Percentiles rank a stretch among this genome's conserved stretches.
phyloP scores from a whole-genome alignment of 2,329 filamentous ascomycete species.

The Pyricularia sp. region DNA sequence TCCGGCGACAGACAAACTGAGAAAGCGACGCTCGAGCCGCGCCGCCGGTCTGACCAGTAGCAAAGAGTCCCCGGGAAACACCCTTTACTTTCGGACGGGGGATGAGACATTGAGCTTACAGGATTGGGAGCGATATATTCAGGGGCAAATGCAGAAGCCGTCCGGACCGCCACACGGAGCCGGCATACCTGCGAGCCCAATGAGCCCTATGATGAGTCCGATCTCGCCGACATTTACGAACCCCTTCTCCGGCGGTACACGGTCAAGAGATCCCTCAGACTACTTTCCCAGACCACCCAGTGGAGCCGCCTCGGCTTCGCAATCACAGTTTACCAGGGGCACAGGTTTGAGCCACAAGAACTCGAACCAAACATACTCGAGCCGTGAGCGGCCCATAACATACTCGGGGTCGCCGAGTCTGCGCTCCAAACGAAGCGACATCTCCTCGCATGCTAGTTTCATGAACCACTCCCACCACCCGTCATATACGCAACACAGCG shows the following conservation, averaged over 20 bases:
- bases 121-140: conserved; percentile 50
- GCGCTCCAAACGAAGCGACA: conserved; percentile 51
- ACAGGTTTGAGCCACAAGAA: conserved; percentile 34
- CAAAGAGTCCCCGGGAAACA: conserved; percentile 38
- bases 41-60: conserved; percentile 44
- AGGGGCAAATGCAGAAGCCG: conserved; percentile 29
- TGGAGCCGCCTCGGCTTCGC: conserved; percentile 21
- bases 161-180: conserved; percentile 23
- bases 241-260: conserved; percentile 32
- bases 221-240: conserved; percentile 44
- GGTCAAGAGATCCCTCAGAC: conserved; percentile 30
- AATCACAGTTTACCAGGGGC: conserved; percentile 19
- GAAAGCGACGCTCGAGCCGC: conserved; percentile 55
- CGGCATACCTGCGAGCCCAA: conserved; percentile 15
- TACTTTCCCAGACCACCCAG: conserved; percentile 34
- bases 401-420: conserved; percentile 52
- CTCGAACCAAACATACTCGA: conserved; percentile 37
- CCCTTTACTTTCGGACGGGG: conserved; percentile 47
- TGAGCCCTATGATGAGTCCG: conserved; percentile 40
- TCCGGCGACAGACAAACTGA: conserved; percentile 44
- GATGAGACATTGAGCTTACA: conserved; percentile 42
- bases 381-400: conserved; percentile 39
- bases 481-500: conserved; percentile 30
- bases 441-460: conserved; percentile 38
- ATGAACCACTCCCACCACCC: conserved; percentile 36